phyloP scores from a whole-genome alignment of 495 filamentous ascomycete genomes.

The Talaromyces stipitatus region DNA sequence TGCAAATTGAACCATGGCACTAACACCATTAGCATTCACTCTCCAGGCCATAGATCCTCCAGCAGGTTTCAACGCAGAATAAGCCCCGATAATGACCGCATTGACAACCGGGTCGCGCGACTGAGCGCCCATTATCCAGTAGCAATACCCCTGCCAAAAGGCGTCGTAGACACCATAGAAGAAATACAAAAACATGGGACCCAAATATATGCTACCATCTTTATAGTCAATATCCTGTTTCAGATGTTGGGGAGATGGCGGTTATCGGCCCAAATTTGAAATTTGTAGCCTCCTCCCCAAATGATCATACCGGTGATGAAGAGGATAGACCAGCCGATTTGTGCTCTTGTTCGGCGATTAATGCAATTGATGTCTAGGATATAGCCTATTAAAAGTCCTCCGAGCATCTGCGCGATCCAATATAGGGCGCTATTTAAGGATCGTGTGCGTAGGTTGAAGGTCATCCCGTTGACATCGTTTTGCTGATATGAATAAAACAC shows the following conservation, averaged over 20 bases:
- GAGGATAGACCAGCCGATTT: conserved; percentile 33
- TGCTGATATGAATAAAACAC: conserved; percentile 73
- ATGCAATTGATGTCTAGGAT: conserved; percentile 35
- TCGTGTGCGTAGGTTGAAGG: conserved; percentile 41
- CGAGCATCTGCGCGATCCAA: conserved; percentile 47
- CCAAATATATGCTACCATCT: conserved; percentile 23
- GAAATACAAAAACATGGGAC: conserved; percentile 48
- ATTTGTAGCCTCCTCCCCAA: conserved; percentile 48
- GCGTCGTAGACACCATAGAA: conserved; percentile 49
- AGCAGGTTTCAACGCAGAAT: conserved; percentile 82
- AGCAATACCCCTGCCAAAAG: conserved; percentile 64
- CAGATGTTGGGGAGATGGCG: conserved; percentile 14
- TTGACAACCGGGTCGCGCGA: conserved; percentile 82
- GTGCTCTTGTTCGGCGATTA: conserved; percentile 29
- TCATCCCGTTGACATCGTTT: conserved; percentile 43
- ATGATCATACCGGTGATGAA: conserved; percentile 39
- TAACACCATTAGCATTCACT: conserved; percentile 53
- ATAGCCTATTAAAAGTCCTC: conserved; percentile 38
- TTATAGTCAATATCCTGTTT: conserved; percentile 34
- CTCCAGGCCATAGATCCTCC: conserved; percentile 80
- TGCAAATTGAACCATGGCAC: conserved; percentile 49
- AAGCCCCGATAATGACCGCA: conserved; percentile 83
- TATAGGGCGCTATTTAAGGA: conserved; percentile 44
- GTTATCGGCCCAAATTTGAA: conserved; percentile 34
- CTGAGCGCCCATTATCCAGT: conserved; percentile 83